Percentiles rank a stretch among this genome's conserved stretches.
Evolutionary conservation across 2,329 filamentous ascomycete species (phyloP).

Genomic region (Colletotrichum lentis): DNA sequence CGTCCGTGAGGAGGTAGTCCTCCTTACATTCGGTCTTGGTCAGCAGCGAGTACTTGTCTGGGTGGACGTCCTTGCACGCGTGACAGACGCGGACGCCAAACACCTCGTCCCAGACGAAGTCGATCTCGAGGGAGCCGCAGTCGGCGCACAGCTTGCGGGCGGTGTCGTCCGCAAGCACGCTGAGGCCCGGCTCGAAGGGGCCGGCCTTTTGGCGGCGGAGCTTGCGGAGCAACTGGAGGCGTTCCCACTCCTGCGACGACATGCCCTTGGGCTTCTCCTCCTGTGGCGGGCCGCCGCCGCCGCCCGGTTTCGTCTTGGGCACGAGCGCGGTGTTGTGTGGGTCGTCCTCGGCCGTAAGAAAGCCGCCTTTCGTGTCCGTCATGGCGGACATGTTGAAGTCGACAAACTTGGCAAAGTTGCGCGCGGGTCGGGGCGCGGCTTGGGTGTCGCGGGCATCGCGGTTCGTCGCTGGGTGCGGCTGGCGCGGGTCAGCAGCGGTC

Average conservation of each 20-base stretch:
- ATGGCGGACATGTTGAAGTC: conserved; percentile 99
- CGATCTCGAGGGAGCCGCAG: conserved; percentile 84
- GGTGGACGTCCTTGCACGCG: conserved; percentile 85
- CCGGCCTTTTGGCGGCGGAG: conserved; percentile 78
- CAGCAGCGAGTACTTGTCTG: conserved; percentile 92
- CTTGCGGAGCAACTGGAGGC: conserved; percentile 76
- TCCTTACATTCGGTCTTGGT: conserved; percentile 97
- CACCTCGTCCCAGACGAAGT: conserved; percentile 92
- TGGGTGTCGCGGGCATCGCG: conserved; percentile 70
- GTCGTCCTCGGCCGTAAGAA: conserved; percentile 89
- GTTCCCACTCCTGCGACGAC: conserved; percentile 91
- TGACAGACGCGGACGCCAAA: conserved; percentile 80
- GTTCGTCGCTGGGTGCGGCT: conserved; percentile 61
- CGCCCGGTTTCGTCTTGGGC: conserved; percentile 50
- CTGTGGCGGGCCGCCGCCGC: conserved; percentile 48
- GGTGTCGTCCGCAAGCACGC: conserved; percentile 69
- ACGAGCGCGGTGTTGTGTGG: conserved; percentile 81
- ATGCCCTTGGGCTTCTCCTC: conserved; percentile 83
- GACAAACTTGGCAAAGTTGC: conserved; percentile 92
- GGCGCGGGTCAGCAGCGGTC: conserved; percentile 13
- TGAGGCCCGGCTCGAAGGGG: conserved; percentile 89
- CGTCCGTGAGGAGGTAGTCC: conserved; percentile 90
- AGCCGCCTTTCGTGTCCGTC: conserved; percentile 97
- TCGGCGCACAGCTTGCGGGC: conserved; percentile 81
- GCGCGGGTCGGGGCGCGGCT: conserved; percentile 73